Evolutionary conservation across 495 filamentous ascomycete species (phyloP), one percentile per base, ranked within the genome.

Genomic region (Lasiosphaeria hispida): DNA sequence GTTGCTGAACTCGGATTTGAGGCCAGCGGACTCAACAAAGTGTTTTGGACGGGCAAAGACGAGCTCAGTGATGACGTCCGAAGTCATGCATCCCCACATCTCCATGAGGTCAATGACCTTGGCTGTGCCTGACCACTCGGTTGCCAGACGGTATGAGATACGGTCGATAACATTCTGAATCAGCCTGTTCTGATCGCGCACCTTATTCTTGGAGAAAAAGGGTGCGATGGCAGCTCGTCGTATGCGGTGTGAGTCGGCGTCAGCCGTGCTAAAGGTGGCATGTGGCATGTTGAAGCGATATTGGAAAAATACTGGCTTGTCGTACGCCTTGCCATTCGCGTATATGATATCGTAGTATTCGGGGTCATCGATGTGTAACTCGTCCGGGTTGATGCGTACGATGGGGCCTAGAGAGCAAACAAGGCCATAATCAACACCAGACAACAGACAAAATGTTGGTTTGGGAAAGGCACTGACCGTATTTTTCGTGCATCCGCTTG

Each of bases 401-500:
- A 50, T 50, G 48, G 48, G 48, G 30, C 48, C 48, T 42, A 11
- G n/a, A n/a, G 6, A 15, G 40, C 17, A n/a, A 42, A 11, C 17
- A n/a, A 42, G 40, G 40, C 17, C 40, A 7, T 42, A 7, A 6
- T 17, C 40, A 15, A 8, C 17, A 7, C 17, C 17, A 5, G 23
- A 5, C 23, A 2, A 30, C 23, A 30, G 23, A 30, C 2, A 30
- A 30, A 30, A 30, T 30, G 5, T 5, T 30, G 23, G 23, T 30
- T 30, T 42, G 40, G 13, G 7, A 30, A 30, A 30, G 23, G 5
- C 23, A 30, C 44, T 15, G 7, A 48, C 44, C 44, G 30, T 49
- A 49, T 49, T 49, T 35, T 9, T 49, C 47, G 30, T 49, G 47
- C 47, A 49, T 49, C 23, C 47, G 47, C 19, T 49, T 49, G 47